These are phyloP conservation scores for Calocybe cyanea DNA, from an alignment of 768 basidiomycete species.

Conservation along the genomic window DNA sequence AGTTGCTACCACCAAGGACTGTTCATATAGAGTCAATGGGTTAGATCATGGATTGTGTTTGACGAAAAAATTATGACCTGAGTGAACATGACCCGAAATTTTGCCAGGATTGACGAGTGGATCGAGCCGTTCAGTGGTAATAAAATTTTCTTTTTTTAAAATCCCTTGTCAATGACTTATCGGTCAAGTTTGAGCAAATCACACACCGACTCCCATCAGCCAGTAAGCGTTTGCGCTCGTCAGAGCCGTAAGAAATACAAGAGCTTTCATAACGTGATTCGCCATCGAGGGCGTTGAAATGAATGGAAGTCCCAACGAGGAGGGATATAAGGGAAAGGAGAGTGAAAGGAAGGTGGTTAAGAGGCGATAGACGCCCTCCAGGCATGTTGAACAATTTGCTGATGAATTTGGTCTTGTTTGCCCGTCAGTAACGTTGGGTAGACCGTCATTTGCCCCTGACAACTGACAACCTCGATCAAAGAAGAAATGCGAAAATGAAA, in stretches of 20 bases:
- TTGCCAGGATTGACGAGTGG: constrained; percentile 45
- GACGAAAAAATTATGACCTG: constrained; percentile 24
- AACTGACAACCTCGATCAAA: constrained; percentile 1
- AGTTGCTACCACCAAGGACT: constrained; percentile 55
- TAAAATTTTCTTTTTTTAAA: constrained; percentile 36
- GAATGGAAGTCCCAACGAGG: constrained; percentile 21
- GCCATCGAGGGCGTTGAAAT: constrained; percentile 22
- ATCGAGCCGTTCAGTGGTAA: constrained; percentile 47
- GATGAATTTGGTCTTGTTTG: constrained; percentile 18
- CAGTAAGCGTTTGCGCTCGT: constrained; percentile 39
- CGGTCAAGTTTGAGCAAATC: background rate
- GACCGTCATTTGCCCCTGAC: constrained; percentile 13
- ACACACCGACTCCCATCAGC: constrained; percentile 40
- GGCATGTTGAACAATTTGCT: constrained; percentile 8
- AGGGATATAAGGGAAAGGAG: constrained; percentile 18
- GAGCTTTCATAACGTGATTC: constrained; percentile 24
- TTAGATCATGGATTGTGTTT: no score
- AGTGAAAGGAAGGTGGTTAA: constrained; percentile 19
- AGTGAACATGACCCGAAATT: constrained; percentile 45
- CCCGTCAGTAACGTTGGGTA: background rate
- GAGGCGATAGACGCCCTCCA: constrained; percentile 5
- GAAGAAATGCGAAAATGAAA: background rate
- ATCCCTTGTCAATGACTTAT: background rate
- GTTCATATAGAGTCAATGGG: constrained; percentile 4
- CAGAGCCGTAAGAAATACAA: constrained; percentile 27